A percentile compares a stretch with the other conserved stretches of the same genome.
Conservation (phyloP, 192 early-diverging fungal species). For the Coemansia sp. region DNA sequence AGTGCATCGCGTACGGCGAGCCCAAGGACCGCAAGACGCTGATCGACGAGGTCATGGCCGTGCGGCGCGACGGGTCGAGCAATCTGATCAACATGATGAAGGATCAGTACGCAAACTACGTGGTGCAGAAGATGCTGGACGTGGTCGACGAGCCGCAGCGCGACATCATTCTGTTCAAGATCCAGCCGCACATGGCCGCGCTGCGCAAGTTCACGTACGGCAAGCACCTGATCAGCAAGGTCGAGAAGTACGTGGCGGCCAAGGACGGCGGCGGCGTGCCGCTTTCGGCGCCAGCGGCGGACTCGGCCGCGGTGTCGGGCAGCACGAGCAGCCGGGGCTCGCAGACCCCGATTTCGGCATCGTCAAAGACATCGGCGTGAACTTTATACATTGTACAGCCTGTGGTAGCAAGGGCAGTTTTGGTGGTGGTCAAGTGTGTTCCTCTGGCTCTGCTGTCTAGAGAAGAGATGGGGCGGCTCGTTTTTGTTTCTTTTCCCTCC, state of each 20-base stretch:
- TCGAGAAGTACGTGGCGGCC: slow-evolving; percentile 44
- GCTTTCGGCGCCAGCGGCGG: too few species aligned
- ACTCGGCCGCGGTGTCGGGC: neutral
- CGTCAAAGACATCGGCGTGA: slow-evolving; percentile 9
- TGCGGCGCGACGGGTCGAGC: slow-evolving; percentile 73
- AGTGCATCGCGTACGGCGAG: slow-evolving; percentile 93
- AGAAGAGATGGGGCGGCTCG: neutral
- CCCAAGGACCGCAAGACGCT: slow-evolving; percentile 79
- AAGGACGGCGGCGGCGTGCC: slow-evolving; percentile 11
- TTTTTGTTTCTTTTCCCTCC: too few species aligned
- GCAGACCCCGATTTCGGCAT: slow-evolving; percentile 6
- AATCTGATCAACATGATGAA: slow-evolving; percentile 98
- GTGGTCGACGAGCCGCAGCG: slow-evolving; percentile 92
- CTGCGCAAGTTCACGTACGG: slow-evolving; percentile 98
- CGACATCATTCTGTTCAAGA: slow-evolving; percentile 83
- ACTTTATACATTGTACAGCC: slow-evolving; percentile 2
- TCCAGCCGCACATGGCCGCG: slow-evolving; percentile 86
- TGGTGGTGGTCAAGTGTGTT: neutral
- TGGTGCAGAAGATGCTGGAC: slow-evolving; percentile 99
- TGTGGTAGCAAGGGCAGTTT: slow-evolving; percentile 1
- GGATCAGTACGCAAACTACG: slow-evolving; percentile 99
- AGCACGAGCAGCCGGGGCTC: slow-evolving; percentile 4
- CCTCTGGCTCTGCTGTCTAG: neutral
- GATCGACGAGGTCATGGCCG: slow-evolving; percentile 90
- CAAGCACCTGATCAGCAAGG: slow-evolving; percentile 88